phyloP scores from a whole-genome alignment of 2,329 filamentous ascomycete genomes.

The Colletotrichum euphorbiae region DNA sequence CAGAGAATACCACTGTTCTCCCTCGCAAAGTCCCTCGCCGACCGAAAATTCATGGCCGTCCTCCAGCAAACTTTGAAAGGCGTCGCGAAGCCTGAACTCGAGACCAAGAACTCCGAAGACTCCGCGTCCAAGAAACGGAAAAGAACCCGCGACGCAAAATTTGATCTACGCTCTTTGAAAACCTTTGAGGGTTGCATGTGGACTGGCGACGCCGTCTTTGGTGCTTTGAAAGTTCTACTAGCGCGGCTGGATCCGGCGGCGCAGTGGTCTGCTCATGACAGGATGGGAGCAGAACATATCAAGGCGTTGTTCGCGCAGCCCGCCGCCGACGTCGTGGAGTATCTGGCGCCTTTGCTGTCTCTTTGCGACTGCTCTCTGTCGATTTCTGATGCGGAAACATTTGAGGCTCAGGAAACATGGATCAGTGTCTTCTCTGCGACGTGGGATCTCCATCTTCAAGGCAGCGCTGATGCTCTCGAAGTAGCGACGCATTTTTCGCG shows the following conservation, averaged over 20 bases:
- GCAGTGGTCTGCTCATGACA: constrained; percentile 54
- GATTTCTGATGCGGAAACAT: constrained; percentile 46
- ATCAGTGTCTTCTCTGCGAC: constrained; percentile 57
- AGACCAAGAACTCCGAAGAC: constrained; percentile 39
- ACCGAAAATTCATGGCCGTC: constrained; percentile 74
- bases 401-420: constrained; percentile 59
- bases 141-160: constrained; percentile 51
- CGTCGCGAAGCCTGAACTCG: constrained; percentile 52
- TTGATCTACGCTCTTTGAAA: constrained; percentile 55
- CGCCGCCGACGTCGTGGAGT: constrained; percentile 58
- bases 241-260: constrained; percentile 54
- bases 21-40: constrained; percentile 76
- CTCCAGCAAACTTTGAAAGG: constrained; percentile 76
- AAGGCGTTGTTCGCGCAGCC: constrained; percentile 66
- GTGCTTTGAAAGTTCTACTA: constrained; percentile 59
- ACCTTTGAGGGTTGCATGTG: constrained; percentile 55
- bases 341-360: constrained; percentile 59
- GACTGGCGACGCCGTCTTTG: constrained; percentile 61
- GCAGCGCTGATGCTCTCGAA: constrained; percentile 58
- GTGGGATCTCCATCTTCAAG: constrained; percentile 68
- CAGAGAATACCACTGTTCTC: constrained; percentile 75
- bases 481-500: constrained; percentile 61
- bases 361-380: constrained; percentile 57
- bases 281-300: constrained; percentile 68
- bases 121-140: constrained; percentile 59